phyloP scores from a whole-genome alignment of 805 yeast species.

The Yamadazyma phyllophila region DNA sequence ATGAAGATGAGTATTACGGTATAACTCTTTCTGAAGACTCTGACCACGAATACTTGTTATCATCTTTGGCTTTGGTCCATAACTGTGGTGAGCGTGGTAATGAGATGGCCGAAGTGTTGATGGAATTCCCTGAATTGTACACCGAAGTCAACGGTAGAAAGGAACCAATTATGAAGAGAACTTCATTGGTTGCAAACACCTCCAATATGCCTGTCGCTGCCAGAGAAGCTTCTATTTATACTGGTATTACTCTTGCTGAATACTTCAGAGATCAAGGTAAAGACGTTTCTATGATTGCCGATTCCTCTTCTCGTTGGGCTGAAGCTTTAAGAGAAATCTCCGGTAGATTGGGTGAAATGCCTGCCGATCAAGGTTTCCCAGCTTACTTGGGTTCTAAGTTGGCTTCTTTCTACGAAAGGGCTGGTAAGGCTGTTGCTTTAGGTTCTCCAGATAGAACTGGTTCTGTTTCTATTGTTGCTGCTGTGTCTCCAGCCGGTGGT shows the following conservation, averaged over 20 bases:
- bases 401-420: constrained; percentile 99
- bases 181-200: constrained; percentile 96
- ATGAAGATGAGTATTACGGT: constrained; percentile 41
- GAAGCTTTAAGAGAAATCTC: constrained; percentile 99
- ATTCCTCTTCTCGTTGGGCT: constrained; percentile 99
- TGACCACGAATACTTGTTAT: constrained; percentile 43
- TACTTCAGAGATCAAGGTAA: constrained; percentile 99
- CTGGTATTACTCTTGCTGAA: constrained; percentile 98
- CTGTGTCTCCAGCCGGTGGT: constrained; percentile 99
- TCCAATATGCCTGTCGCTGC: constrained; percentile 99
- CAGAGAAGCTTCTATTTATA: constrained; percentile 98
- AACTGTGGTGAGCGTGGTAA: constrained; percentile 92
- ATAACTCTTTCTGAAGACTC: constrained; percentile 37
- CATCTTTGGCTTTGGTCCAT: constrained; percentile 30
- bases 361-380: constrained; percentile 99
- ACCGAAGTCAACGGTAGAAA: constrained; percentile 89
- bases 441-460: constrained; percentile 97
- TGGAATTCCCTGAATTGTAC: constrained; percentile 98
- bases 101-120: constrained; percentile 98
- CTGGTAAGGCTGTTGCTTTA: constrained; percentile 92
- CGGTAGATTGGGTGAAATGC: constrained; percentile 99
- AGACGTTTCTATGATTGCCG: constrained; percentile 99
- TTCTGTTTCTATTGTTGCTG: constrained; percentile 98
- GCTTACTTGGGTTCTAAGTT: constrained; percentile 98
- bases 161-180: constrained; percentile 99